Evolutionary conservation across 352 stramenopile species (phyloP).

Genomic region (Elongisporangium prolatum): DNA sequence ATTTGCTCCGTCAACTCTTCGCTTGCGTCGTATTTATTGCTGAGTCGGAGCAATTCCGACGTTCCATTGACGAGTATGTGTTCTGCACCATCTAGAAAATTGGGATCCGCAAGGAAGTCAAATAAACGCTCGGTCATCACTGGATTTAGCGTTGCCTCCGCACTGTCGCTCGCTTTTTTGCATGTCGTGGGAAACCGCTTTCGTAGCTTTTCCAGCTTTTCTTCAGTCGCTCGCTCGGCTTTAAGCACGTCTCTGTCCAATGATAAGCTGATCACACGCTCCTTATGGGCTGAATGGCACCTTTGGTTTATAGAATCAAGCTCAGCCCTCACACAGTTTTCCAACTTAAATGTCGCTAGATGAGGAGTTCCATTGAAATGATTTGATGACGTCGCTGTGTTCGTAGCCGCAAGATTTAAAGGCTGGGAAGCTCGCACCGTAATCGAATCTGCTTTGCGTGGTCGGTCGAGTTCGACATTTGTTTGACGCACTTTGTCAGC

Average conservation of each 20-base stretch:
- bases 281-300: not conserved
- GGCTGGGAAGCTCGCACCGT: not conserved
- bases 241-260: conserved; percentile 1
- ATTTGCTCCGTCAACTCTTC: not conserved
- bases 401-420: not conserved
- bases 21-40: not conserved
- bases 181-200: conserved; percentile 5
- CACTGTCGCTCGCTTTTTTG: not conserved
- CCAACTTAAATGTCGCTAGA: not conserved
- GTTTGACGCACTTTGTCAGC: not conserved
- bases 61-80: not conserved
- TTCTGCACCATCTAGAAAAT: not conserved
- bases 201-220: conserved; percentile 25
- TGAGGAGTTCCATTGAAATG: not conserved
- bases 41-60: not conserved
- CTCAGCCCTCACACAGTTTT: not conserved
- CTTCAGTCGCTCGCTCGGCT: conserved; percentile 17
- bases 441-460: not conserved
- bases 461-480: not conserved
- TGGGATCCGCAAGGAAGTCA: not conserved
- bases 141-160: conserved; percentile 3
- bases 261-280: not conserved
- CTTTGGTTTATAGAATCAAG: not conserved
- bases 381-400: not conserved
- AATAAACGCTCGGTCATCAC: conserved; percentile 3